Base-by-base conservation (phyloP, 2,329 filamentous ascomycete genomes). In the Fusarium continuum region DNA sequence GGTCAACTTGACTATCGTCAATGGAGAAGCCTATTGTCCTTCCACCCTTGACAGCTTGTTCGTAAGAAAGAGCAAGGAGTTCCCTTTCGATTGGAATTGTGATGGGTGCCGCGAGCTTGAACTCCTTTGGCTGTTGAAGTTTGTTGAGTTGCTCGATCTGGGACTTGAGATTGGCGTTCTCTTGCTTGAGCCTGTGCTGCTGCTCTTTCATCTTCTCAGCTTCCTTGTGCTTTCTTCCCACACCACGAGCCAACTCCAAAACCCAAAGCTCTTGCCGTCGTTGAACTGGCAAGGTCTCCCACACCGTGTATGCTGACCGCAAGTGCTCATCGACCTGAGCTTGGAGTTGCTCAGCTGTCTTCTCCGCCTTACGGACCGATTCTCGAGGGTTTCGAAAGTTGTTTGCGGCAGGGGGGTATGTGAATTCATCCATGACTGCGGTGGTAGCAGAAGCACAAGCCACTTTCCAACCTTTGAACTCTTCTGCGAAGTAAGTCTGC, bases 231-330 rank as follows among this genome's bases (percentile, higher is more conserved):
- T 83, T 85, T 52, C 82, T 76, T 6, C 85, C 84, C 2, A 88
- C 78, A 25, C 82, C 80, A n/a, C 87, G 79, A 0, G 87, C 87
- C 32, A 89, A 75, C 70, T 88, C 86, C 29, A 89, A 72, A 6
- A 81, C 76, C 87, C 87, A 89, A 7, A 88, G 79, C 63, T 88
- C 85, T 22, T 80, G 80, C 47, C 84, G 83, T 19, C 85, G 81
- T 29, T 85, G 82, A 3, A 74, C 64, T 0, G 87, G 77, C 22
- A 95, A 79, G 2, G 80, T 80, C 46, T 85, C 85, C 93, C 93
- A 98, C 35, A 91, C 89, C 7, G 84, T 82, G 73, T 88, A 96
- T 1, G 91, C 88, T 13, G 88, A 86, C n/a, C 90, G 85, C 6
- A 97, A 75, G 73, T 98, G 94, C 55, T 90, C 84, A 34, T 85